These are phyloP conservation scores for Trichosporon coremiiforme DNA, from an alignment of 1,284 basidiomycete genomes.

Conservation along the genomic window DNA sequence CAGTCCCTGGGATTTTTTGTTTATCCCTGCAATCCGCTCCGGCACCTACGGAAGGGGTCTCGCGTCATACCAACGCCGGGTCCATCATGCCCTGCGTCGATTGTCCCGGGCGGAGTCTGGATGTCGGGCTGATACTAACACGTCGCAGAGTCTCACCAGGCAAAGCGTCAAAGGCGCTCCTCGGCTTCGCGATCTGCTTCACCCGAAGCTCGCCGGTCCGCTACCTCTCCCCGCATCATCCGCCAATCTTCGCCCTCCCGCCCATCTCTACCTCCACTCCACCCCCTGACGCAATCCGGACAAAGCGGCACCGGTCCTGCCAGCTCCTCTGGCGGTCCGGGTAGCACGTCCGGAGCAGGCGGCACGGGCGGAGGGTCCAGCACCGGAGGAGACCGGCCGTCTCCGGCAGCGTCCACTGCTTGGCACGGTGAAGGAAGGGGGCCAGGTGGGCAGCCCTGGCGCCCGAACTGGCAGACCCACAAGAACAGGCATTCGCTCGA, in stretches of 20 bases:
- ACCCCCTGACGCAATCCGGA: constrained; percentile 22
- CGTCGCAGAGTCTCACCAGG: constrained; percentile 14
- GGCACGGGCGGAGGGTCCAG: constrained; percentile 16
- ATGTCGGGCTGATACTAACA: constrained; percentile 1
- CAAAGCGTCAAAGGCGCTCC: constrained; percentile 15
- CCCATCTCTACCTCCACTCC: constrained; percentile 27
- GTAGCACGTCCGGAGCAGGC: constrained; percentile 10
- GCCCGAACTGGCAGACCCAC: constrained; percentile 29
- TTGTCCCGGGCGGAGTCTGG: neutral
- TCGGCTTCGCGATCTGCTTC: constrained; percentile 17
- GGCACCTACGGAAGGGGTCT: no score
- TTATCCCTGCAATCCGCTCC: neutral
- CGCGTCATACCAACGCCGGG: neutral
- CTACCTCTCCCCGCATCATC: constrained; percentile 28
- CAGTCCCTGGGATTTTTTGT: neutral
- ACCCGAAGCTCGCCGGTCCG: constrained; percentile 15
- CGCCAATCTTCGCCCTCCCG: constrained; percentile 28
- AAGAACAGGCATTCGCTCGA: constrained; percentile 31
- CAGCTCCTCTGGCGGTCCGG: constrained; percentile 9
- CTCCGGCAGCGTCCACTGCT: constrained; percentile 12
- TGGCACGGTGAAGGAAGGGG: constrained; percentile 12
- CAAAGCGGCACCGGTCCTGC: neutral
- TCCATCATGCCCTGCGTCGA: neutral
- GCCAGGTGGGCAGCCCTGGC: constrained; percentile 20
- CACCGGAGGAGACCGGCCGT: constrained; percentile 6